Base-by-base conservation (phyloP, 345 rosid species). In the Hypericum androsaemum region DNA sequence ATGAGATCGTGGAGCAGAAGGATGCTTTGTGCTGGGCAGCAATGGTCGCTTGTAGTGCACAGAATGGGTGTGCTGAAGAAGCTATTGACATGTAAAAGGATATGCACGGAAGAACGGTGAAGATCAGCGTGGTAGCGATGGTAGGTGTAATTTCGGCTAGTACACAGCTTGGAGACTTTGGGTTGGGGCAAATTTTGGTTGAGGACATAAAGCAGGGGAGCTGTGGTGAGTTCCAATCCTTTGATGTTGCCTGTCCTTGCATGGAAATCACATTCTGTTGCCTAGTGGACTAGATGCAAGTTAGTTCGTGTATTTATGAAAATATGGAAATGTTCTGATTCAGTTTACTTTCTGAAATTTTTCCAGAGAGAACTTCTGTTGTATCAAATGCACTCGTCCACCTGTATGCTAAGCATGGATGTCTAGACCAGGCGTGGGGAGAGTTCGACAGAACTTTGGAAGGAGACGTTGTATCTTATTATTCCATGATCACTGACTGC, bases 331-430 rank as follows among this genome's bases (percentile, higher is more conserved):
- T 22, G 32, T 41, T n/a, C 10, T 41, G 44, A 9, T 41, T 41
- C 44, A 8, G 11, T 41, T 2, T 41, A 8, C 44, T 41, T 9
- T 8, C 12, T 9, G 44, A 41, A 41, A 41, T 7, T 8, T 9
- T 41, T 41, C 12, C 47, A 44, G 47, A 14, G 5, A 12, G 50
- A 14, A 10, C 28, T 8, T 17, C 22, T 17, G 6, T 46, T 5
- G 50, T 46, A 14, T 46, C 17, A 7, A 71, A 76, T 69, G 53
- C 81, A 5, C 55, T 76, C 15, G 50, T 75, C 8, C 63, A 73
- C 60, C 73, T 79, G 84, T 64, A 79, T 51, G 74, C 79, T 0
- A 75, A 75, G 61, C 68, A 78, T 44, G 80, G 84, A 32, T 65
- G 71, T 0, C 56, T 70, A 8, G 68, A 61, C 38, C 73, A 73